These are phyloP conservation scores for Pseudevernia furfuracea DNA, from an alignment of 495 filamentous ascomycete species.

Conservation along the genomic window DNA sequence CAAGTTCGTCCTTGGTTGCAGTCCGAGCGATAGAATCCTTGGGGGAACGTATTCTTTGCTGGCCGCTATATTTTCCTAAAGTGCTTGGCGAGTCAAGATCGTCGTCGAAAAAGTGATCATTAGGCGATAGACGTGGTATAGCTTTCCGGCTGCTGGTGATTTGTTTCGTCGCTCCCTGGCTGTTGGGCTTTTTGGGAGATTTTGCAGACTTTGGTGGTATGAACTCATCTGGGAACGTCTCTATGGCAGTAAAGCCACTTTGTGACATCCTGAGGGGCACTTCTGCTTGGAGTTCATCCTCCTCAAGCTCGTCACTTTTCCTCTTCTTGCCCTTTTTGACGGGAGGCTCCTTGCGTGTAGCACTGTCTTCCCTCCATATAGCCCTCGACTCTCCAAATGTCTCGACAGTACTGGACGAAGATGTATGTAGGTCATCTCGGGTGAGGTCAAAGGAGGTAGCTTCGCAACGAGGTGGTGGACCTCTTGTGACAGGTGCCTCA, in stretches of 20 bases:
- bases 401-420: conserved; percentile 39
- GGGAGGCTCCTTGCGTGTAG: conserved; percentile 36
- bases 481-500: conserved; percentile 22
- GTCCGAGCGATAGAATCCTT: background rate
- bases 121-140: background rate
- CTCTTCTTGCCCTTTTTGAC: conserved; percentile 58
- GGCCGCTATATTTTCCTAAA: background rate
- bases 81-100: conserved; percentile 17
- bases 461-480: conserved; percentile 25
- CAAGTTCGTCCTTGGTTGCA: background rate
- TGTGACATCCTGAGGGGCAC: conserved; percentile 21
- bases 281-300: conserved; percentile 30
- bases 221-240: conserved; percentile 26
- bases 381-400: conserved; percentile 46
- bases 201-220: conserved; percentile 25
- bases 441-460: conserved; percentile 69
- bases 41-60: background rate
- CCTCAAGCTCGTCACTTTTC: conserved; percentile 63
- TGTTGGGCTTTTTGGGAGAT: conserved; percentile 9
- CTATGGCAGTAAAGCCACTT: conserved; percentile 30
- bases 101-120: conserved; percentile 14
- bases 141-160: background rate
- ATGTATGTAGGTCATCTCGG: conserved; percentile 41
- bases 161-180: background rate
- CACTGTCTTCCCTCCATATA: conserved; percentile 55